Evolutionary conservation across 108 stramenopile species (phyloP).

Genomic region (Nannochloropsis oceanica): DNA sequence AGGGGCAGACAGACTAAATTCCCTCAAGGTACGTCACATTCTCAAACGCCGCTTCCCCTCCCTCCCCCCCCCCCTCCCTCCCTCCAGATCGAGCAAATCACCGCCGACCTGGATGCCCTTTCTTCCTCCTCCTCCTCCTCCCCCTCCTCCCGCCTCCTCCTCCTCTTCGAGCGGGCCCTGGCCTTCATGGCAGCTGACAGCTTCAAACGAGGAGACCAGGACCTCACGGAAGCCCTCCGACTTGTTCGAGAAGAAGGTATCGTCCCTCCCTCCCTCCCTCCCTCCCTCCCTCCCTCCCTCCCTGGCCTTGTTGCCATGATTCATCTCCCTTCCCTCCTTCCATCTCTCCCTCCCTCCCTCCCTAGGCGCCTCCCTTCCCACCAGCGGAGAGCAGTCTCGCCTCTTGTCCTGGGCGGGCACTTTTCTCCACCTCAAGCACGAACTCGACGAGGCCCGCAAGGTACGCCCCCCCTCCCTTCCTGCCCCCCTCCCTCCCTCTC

Average conservation of each 20-base stretch:
- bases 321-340: background rate
- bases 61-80: background rate
- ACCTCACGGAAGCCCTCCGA: background rate
- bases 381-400: background rate
- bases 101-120: background rate
- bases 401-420: background rate
- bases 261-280: background rate
- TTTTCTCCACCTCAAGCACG: background rate
- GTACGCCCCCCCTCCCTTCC: background rate
- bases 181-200: background rate
- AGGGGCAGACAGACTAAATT: background rate
- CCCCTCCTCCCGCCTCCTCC: background rate
- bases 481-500: background rate
- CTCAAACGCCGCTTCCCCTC: background rate
- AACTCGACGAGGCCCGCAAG: background rate
- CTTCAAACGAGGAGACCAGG: background rate
- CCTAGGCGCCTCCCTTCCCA: background rate
- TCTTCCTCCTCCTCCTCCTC: background rate
- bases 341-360: background rate
- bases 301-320: background rate
- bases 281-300: background rate
- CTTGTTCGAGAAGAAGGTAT: background rate
- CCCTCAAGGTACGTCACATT: background rate
- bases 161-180: background rate
- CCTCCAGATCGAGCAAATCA: background rate